Conservation (phyloP, 352 stramenopile species). For the Saprolegnia parasitica region DNA sequence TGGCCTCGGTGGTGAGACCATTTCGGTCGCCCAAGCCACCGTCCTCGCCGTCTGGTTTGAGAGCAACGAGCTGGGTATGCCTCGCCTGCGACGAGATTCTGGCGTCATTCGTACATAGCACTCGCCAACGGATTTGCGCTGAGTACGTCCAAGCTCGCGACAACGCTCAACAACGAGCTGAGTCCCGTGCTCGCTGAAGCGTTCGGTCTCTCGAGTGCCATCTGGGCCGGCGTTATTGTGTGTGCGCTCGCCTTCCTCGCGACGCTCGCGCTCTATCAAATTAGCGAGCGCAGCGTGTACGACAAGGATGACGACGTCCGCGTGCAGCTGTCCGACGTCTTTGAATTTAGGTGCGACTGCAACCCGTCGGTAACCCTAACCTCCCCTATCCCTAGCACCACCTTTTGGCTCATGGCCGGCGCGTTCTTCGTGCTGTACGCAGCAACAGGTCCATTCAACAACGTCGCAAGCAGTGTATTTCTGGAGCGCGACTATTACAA, state of each 20-base stretch:
- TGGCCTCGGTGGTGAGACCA: conserved; percentile 89
- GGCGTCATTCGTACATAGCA: conserved; percentile 37
- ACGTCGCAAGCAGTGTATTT: conserved; percentile 87
- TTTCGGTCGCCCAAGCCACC: conserved; percentile 87
- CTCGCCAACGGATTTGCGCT: conserved; percentile 90
- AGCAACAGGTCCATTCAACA: conserved; percentile 93
- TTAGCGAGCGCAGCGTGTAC: conserved; percentile 57
- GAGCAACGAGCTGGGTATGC: conserved; percentile 79
- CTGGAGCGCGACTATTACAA: conserved; percentile 90
- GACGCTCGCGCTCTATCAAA: conserved; percentile 67
- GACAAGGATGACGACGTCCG: not conserved
- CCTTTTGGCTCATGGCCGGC: conserved; percentile 88
- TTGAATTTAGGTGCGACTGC: conserved; percentile 65
- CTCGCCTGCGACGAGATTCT: not conserved
- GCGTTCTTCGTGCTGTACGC: conserved; percentile 91
- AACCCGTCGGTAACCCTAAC: conserved; percentile 46
- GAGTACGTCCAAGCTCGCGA: conserved; percentile 84
- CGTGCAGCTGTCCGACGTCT: not conserved
- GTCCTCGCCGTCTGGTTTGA: conserved; percentile 91
- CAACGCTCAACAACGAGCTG: conserved; percentile 90
- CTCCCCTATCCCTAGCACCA: conserved; percentile 31
- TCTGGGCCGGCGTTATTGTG: conserved; percentile 86
- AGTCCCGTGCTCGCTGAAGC: conserved; percentile 72
- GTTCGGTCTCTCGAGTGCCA: conserved; percentile 56
- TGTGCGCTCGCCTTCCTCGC: conserved; percentile 64